Base-by-base conservation (phyloP, 805 yeast genomes). In the Saccharomycopsis sp. region DNA sequence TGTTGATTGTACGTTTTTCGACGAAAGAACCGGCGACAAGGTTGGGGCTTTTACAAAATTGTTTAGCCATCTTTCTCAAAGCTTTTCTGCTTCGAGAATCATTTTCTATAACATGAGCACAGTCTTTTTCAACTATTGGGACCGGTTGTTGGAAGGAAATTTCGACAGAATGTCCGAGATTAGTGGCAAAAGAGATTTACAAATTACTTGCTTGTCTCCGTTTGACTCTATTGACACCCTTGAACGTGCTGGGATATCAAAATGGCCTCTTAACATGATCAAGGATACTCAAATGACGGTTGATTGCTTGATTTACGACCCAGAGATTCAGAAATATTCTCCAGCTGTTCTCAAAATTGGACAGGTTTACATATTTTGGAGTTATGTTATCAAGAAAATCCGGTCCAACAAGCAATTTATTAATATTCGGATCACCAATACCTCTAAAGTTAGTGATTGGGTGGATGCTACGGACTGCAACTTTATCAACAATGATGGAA, bases 261-360 rank as follows among this genome's bases (percentile, higher is more conserved):
- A 61, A 12, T 60, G 63, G 33, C 59, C 73, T 3, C 58, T 62
- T 21, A 60, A 63, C 12, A 62, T 69, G 13, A 55, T 66, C 26
- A 59, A 63, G 39, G 80, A 74, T 52, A 63, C 43, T n/a, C 36
- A 42, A 25, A n/a, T 22, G 3, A 45, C 49, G 2, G 64, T 61
- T 41, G 79, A 74, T 45, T 72, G 72, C 20, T 66, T 71, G 5
- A 50, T 75, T 7, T 80, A 64, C 53, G 74, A 77, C 42, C 60
- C 61, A 3, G 60, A 58, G 1, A 61, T 64, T 13, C 67, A 69
- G n/a, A 61, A 71, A 25, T 75, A 72, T 48, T 62, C 69, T 15
- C 80, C 84, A 1, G 79, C 80, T 3, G 69, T 73, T 0, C 44
- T 85, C 45, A 77, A 74, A 50, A 68, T 85, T 39, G 95, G 95